Evolutionary conservation across 2,329 filamentous ascomycete species (phyloP), one percentile per base, ranked within the genome.

Genomic region (Verticillium albo-atrum): DNA sequence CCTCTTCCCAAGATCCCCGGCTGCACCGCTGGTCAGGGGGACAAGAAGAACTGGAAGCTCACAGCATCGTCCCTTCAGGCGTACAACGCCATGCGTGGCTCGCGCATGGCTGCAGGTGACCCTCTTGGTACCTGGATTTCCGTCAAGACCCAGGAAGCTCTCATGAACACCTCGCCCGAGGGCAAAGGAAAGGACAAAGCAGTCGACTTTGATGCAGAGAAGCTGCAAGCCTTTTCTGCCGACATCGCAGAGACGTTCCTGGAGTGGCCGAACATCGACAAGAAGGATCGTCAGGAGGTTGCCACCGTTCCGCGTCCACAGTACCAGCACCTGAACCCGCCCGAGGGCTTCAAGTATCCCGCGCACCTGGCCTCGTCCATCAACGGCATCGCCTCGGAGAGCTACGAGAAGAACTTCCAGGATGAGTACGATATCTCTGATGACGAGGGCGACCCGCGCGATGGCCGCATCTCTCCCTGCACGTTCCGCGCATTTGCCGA

Each of bases 401-500:
- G 27, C 35, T 28, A 34, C 17, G 26, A 28, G 23, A 53, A 6
- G 14, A 51, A 23, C 20, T 57, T 57, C 23, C 6, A 23, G 14
- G 60, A 62, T 9, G 62, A 65, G 10, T 65, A 65, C 34, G 71
- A 72, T 32, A 68, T 78, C 20, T 74, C 71, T 0, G 76, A 79
- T 56, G 69, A 73, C 23, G 78, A 82, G 59, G 77, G 75, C 2
- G 71, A 72, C 25, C 68, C 71, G 0, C 63, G 69, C 4, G 65
- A 69, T 4, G 72, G 70, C 1, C 72, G 72, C 1, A 74, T 82
- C 28, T 75, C 73, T 0, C 75, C 77, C 1, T 74, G 70, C 60
- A 78, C 73, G 0, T 82, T 81, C 59, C 68, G 71, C 14, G 63
- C 69, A 2, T 74, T 72, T 68, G 65, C 75, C 32, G 64, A 74